phyloP scores from a whole-genome alignment of 2,329 filamentous ascomycete genomes.

The Xylaria sp. region DNA sequence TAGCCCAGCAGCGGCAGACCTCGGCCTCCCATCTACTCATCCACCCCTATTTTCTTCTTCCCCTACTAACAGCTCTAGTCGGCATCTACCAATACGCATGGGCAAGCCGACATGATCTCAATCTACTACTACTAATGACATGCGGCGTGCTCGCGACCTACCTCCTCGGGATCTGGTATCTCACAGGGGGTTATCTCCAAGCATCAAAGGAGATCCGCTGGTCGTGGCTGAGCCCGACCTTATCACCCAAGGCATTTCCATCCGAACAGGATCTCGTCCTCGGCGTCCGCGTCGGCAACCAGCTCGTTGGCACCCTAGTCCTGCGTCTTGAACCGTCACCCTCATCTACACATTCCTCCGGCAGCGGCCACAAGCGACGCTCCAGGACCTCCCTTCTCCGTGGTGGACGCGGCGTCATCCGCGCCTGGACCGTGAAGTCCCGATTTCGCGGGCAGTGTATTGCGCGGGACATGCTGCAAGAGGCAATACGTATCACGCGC shows the following conservation, averaged over 20 bases:
- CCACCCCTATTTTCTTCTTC: slow-evolving; percentile 52
- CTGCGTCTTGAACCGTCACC: slow-evolving; percentile 54
- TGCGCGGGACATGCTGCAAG: slow-evolving; percentile 65
- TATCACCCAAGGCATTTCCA: slow-evolving; percentile 13
- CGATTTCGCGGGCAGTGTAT: slow-evolving; percentile 67
- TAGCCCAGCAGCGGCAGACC: slow-evolving; percentile 73
- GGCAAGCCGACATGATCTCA: slow-evolving; percentile 40
- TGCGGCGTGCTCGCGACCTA: slow-evolving; percentile 59
- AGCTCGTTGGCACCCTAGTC: slow-evolving; percentile 66
- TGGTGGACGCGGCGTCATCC: slow-evolving; percentile 64
- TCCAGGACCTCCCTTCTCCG: slow-evolving; percentile 36
- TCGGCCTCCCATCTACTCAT: slow-evolving; percentile 59
- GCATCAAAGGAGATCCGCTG: slow-evolving; percentile 57
- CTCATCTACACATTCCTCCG: slow-evolving; percentile 15
- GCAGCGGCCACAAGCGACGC: slow-evolving; percentile 20
- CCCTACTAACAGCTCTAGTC: slow-evolving; percentile 41
- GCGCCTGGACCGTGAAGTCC: slow-evolving; percentile 74
- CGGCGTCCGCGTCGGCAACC: slow-evolving; percentile 60
- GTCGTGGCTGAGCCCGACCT: slow-evolving; percentile 51
- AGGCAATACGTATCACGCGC: slow-evolving; percentile 63
- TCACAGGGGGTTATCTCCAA: slow-evolving; percentile 56
- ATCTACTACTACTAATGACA: slow-evolving; percentile 51
- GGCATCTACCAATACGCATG: slow-evolving; percentile 37
- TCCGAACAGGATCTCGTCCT: slow-evolving; percentile 52
- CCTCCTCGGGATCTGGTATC: slow-evolving; percentile 55